Conservation (phyloP, 1,139 yeast genomes). For the Arxiozyma slooffiae region DNA sequence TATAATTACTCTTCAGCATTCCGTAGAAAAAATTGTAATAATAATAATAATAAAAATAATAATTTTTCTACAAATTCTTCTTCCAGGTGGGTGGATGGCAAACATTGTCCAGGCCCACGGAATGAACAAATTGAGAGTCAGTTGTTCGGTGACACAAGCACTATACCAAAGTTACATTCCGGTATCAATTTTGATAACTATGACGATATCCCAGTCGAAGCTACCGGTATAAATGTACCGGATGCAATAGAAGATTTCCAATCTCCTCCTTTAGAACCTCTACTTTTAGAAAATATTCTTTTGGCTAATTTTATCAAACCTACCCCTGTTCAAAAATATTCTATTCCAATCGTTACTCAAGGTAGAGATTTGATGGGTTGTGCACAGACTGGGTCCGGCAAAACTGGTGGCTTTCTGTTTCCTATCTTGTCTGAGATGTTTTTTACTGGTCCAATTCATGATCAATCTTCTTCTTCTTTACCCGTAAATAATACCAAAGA, state of each 20-base stretch:
- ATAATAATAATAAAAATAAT: no score
- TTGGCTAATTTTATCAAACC: constrained; percentile 86
- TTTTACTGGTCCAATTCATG: constrained; percentile 57
- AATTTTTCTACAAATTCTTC: not conserved
- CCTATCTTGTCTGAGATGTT: constrained; percentile 90
- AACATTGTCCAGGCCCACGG: constrained; percentile 71
- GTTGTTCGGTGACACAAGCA: constrained; percentile 66
- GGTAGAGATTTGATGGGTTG: constrained; percentile 99
- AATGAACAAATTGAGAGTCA: constrained; percentile 65
- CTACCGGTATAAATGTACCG: constrained; percentile 87
- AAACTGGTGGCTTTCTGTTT: constrained; percentile 97
- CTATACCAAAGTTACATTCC: constrained; percentile 44
- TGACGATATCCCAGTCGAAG: constrained; percentile 96
- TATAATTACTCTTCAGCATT: not conserved
- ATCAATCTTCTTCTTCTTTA: constrained; percentile 39
- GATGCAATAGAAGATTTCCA: constrained; percentile 81
- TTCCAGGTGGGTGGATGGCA: constrained; percentile 66
- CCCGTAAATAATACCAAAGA: constrained; percentile 16
- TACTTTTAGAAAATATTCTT: constrained; percentile 74
- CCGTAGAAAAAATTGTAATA: not conserved
- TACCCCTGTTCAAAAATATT: constrained; percentile 96
- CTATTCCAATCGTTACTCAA: constrained; percentile 88
- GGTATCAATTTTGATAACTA: constrained; percentile 98
- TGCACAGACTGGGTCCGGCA: constrained; percentile 99
- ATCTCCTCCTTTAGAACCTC: constrained; percentile 80